A percentile compares a stretch with the other conserved stretches of the same genome.
Evolutionary conservation across 2,329 filamentous ascomycete species (phyloP).

Genomic region (Phyllosticta ampelicida): DNA sequence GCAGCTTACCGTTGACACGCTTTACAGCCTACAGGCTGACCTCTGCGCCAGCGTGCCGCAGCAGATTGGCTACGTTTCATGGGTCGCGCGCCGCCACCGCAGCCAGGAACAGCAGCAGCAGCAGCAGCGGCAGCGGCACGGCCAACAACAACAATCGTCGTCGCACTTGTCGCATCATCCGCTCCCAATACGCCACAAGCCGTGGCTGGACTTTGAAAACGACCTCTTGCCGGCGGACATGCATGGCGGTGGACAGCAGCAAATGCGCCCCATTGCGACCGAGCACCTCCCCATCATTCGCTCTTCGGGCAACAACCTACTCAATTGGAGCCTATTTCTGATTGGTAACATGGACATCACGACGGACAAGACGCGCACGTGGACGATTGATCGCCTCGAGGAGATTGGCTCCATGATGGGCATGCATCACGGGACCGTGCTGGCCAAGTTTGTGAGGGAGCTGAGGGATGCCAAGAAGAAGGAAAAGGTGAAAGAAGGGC

Average conservation of each 20-base stretch:
- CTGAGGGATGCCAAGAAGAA: neutral
- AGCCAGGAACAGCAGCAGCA: too few relatives aligned
- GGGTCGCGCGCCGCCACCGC: too few relatives aligned
- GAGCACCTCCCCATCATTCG: slow-evolving; percentile 22
- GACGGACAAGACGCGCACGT: slow-evolving; percentile 17
- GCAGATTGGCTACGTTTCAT: slow-evolving; percentile 23
- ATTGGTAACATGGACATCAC: slow-evolving; percentile 21
- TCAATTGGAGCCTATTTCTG: slow-evolving; percentile 24
- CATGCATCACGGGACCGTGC: slow-evolving; percentile 22
- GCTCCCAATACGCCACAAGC: neutral
- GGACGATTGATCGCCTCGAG: slow-evolving; percentile 39
- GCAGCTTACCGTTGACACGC: slow-evolving; percentile 15
- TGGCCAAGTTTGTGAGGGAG: slow-evolving; percentile 16
- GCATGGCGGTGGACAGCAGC: too few relatives aligned
- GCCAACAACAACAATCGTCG: neutral
- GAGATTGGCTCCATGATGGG: slow-evolving; percentile 46
- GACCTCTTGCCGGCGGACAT: slow-evolving; percentile 14
- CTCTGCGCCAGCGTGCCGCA: slow-evolving; percentile 26
- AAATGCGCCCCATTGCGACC: neutral
- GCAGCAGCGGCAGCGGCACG: neutral
- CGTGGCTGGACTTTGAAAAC: slow-evolving; percentile 17
- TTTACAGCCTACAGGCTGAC: slow-evolving; percentile 21
- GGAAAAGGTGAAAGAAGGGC: neutral
- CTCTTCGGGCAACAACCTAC: slow-evolving; percentile 21
- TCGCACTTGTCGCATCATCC: too few relatives aligned